phyloP scores from a whole-genome alignment of 2,329 filamentous ascomycete genomes.

The Elsinoe ampelina region DNA sequence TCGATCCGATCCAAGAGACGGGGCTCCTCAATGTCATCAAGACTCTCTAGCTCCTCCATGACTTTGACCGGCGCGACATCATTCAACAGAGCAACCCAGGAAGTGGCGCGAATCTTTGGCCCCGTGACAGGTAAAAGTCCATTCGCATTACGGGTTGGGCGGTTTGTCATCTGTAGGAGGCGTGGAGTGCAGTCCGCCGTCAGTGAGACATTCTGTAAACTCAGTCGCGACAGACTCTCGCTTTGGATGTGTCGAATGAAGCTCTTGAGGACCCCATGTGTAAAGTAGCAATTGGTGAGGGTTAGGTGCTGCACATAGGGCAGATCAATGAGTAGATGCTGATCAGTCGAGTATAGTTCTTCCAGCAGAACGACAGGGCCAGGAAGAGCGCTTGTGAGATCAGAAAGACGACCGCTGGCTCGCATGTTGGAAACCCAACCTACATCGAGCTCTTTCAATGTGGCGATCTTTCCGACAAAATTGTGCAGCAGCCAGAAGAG shows the following conservation, averaged over 20 bases:
- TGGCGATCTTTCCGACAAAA: conserved; percentile 34
- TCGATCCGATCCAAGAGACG: conserved; percentile 1
- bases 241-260: conserved; percentile 43
- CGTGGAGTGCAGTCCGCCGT: conserved; percentile 31
- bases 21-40: not conserved
- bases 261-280: conserved; percentile 47
- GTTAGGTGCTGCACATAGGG: conserved; percentile 50
- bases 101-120: not conserved
- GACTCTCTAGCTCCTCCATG: not conserved
- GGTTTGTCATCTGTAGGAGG: not conserved
- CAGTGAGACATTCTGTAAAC: conserved; percentile 56
- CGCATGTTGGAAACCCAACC: conserved; percentile 44
- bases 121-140: not conserved
- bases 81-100: conserved; percentile 4
- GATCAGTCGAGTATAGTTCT: conserved; percentile 18
- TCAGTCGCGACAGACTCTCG: conserved; percentile 43
- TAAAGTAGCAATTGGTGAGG: conserved; percentile 60
- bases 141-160: not conserved
- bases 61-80: conserved; percentile 2
- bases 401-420: not conserved
- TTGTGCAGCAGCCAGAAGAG: conserved; percentile 46
- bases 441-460: conserved; percentile 51
- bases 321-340: conserved; percentile 38
- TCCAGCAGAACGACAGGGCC: conserved; percentile 41
- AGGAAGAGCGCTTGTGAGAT: conserved; percentile 51